Evolutionary conservation across 1,284 basidiomycete species (phyloP).

Genomic region (Waitea zeae): DNA sequence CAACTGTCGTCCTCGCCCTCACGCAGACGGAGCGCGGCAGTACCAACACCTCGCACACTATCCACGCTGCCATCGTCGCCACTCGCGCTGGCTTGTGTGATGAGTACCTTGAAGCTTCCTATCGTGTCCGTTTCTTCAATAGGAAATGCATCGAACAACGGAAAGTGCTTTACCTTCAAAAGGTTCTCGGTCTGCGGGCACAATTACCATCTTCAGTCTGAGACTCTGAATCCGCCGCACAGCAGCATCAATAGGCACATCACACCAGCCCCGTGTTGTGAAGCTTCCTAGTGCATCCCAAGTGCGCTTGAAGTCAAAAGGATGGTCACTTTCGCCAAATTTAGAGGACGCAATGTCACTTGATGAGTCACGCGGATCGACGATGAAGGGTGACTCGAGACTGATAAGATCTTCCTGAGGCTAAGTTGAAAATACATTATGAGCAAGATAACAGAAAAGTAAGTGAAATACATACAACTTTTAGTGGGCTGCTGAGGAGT

Average conservation of each 20-base stretch:
- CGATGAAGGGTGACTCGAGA: conserved; percentile 45
- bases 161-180: conserved; percentile 30
- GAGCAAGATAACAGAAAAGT: neutral
- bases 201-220: conserved; percentile 27
- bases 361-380: too few relatives aligned
- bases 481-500: neutral
- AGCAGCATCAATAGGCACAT: conserved; percentile 29
- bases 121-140: neutral
- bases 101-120: neutral
- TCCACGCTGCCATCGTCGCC: neutral
- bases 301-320: conserved; percentile 28
- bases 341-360: too few relatives aligned
- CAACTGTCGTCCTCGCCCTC: conserved; percentile 54
- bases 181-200: conserved; percentile 32
- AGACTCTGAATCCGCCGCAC: conserved; percentile 32
- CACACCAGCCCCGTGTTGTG: conserved; percentile 48
- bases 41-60: neutral
- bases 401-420: conserved; percentile 41
- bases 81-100: neutral
- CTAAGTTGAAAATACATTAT: conserved; percentile 12
- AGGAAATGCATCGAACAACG: neutral
- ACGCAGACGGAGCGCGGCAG: conserved; percentile 33
- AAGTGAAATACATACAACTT: neutral
- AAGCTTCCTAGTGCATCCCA: conserved; percentile 34
- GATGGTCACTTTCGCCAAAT: conserved; percentile 3